phyloP scores from a whole-genome alignment of 495 filamentous ascomycete genomes.

The Aspergillus hancockii region DNA sequence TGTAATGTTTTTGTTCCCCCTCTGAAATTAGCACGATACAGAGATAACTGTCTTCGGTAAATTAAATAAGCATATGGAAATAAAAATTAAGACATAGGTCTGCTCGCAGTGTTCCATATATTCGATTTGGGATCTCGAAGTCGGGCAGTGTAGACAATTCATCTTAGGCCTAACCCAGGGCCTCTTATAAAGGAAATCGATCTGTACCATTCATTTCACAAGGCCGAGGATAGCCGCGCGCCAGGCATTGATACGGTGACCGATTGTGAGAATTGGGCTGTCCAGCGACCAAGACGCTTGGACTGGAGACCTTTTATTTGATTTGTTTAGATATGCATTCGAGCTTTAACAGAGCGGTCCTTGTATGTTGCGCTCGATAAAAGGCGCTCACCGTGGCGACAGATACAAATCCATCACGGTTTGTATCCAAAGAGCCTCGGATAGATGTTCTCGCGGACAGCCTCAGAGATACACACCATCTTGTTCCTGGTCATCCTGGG shows the following conservation, averaged over 20 bases:
- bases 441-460: neutral
- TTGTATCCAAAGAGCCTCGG: neutral
- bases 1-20: constrained; percentile 3
- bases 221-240: neutral
- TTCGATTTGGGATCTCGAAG: neutral
- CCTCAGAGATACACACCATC: constrained; percentile 67
- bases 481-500: constrained; percentile 46
- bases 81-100: neutral
- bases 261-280: neutral
- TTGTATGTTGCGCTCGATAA: neutral
- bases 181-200: neutral
- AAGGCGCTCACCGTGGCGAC: neutral
- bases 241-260: neutral
- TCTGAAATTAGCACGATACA: constrained; percentile 10
- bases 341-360: neutral
- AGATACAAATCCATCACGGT: neutral
- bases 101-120: neutral
- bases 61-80: neutral
- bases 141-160: neutral
- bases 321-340: neutral
- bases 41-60: constrained; percentile 10
- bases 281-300: neutral
- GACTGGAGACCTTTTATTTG: neutral
- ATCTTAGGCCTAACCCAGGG: neutral
- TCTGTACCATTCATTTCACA: neutral